A percentile compares a stretch with the other conserved stretches of the same genome.
phyloP scores from a whole-genome alignment of 2,329 filamentous ascomycete species.

The Trichothecium sympodiale region DNA sequence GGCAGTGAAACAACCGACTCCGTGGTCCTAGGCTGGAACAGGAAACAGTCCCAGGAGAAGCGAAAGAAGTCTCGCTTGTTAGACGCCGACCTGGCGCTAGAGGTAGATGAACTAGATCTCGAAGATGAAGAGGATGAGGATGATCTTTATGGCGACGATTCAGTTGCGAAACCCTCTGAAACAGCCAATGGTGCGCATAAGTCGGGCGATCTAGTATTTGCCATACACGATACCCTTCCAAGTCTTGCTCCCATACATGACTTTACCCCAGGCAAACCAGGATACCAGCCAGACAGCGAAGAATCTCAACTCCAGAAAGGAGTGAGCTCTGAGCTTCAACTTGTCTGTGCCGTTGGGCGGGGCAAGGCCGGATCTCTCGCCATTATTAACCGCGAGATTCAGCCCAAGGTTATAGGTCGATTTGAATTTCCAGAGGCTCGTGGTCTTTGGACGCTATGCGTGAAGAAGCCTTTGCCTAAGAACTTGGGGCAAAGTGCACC shows the following conservation, averaged over 20 bases:
- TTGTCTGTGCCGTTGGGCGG: constrained; percentile 51
- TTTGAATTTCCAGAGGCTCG: constrained; percentile 64
- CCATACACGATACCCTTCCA: constrained; percentile 63
- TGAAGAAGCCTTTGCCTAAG: constrained; percentile 55
- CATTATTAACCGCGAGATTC: constrained; percentile 66
- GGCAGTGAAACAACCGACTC: constrained; percentile 81
- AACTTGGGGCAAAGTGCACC: constrained; percentile 36
- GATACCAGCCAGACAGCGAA: constrained; percentile 30
- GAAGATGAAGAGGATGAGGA: constrained; percentile 56
- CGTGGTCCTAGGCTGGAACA: constrained; percentile 67
- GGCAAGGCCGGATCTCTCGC: constrained; percentile 61
- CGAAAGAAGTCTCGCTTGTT: constrained; percentile 51
- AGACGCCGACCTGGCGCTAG: constrained; percentile 40
- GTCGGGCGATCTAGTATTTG: constrained; percentile 59
- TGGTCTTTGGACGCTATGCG: constrained; percentile 71
- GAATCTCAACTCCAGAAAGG: constrained; percentile 29
- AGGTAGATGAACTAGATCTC: constrained; percentile 38
- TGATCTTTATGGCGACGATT: constrained; percentile 50
- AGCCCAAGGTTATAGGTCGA: constrained; percentile 58
- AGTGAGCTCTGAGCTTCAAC: constrained; percentile 45
- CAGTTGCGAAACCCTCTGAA: constrained; percentile 45
- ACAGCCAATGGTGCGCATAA: constrained; percentile 30
- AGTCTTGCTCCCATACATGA: constrained; percentile 74
- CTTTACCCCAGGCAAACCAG: constrained; percentile 54
- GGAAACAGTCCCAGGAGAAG: constrained; percentile 52